Evolutionary conservation across 2,329 filamentous ascomycete genomes (phyloP).

Genomic region (Coniochaeta prunicola): DNA sequence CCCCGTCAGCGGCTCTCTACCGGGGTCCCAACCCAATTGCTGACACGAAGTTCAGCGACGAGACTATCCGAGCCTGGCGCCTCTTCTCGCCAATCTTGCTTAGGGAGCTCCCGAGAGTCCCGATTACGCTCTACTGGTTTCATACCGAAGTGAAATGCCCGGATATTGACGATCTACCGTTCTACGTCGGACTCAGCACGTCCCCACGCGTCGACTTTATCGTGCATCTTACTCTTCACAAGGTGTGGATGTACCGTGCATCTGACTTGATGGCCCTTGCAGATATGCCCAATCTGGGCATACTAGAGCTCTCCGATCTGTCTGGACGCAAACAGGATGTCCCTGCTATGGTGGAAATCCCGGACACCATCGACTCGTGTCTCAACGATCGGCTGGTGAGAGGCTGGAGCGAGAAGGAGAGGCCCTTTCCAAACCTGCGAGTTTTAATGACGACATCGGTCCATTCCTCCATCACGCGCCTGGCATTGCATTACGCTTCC

Average conservation of each 20-base stretch:
- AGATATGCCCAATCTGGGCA: constrained; percentile 4
- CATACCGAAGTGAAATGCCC: neutral
- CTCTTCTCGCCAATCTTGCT: neutral
- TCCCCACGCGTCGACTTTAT: constrained; percentile 25
- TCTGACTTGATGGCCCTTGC: constrained; percentile 10
- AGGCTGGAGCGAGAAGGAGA: constrained; percentile 32
- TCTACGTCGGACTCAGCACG: neutral
- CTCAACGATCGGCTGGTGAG: constrained; percentile 37
- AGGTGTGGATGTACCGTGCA: constrained; percentile 22
- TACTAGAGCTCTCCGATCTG: constrained; percentile 6
- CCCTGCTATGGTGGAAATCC: neutral
- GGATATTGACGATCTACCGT: neutral
- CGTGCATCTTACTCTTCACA: constrained; percentile 31
- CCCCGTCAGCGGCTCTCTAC: neutral
- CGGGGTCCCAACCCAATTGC: neutral
- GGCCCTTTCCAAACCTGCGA: constrained; percentile 38
- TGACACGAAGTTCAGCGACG: neutral
- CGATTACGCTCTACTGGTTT: neutral
- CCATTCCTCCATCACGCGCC: constrained; percentile 16
- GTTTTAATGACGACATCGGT: constrained; percentile 35
- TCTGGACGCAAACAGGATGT: neutral
- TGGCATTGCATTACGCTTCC: constrained; percentile 27
- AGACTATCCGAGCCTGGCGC: neutral
- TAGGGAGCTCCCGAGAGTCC: neutral
- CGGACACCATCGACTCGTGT: neutral